Evolutionary conservation across 2,329 filamentous ascomycete genomes (phyloP).

Genomic region (Cercospora brassicicola): DNA sequence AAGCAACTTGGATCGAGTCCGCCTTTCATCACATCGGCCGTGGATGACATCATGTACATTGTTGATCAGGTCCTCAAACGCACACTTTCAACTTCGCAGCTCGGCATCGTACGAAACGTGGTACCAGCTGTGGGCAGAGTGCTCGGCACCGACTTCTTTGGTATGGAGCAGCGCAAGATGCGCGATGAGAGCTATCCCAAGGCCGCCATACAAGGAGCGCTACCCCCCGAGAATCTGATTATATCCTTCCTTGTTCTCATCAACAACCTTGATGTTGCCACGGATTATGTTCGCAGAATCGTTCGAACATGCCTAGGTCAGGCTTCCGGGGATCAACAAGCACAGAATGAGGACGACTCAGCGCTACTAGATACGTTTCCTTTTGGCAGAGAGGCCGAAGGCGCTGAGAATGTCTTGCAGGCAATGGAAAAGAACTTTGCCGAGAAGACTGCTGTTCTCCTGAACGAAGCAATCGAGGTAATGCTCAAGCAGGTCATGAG

Average conservation of each 20-base stretch:
- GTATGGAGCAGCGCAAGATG: constrained; percentile 98
- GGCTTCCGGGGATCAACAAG: constrained; percentile 10
- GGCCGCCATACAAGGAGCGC: constrained; percentile 70
- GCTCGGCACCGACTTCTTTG: constrained; percentile 84
- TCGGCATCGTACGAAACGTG: constrained; percentile 72
- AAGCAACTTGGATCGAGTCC: constrained; percentile 72
- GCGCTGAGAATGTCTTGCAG: constrained; percentile 67
- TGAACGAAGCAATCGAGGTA: constrained; percentile 80
- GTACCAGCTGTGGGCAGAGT: constrained; percentile 77
- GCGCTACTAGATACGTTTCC: constrained; percentile 65
- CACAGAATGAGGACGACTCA: constrained; percentile 14
- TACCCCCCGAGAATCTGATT: constrained; percentile 85
- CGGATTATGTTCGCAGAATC: constrained; percentile 87
- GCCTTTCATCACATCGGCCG: constrained; percentile 89
- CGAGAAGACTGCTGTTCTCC: constrained; percentile 75
- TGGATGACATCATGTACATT: constrained; percentile 99
- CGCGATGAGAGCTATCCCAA: constrained; percentile 91
- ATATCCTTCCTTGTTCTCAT: constrained; percentile 88
- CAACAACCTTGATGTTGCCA: constrained; percentile 91
- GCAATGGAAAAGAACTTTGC: constrained; percentile 71
- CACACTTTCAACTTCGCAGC: constrained; percentile 81
- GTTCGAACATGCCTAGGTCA: constrained; percentile 64
- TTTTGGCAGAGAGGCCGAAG: constrained; percentile 70
- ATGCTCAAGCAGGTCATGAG: constrained; percentile 87
- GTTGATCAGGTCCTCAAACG: constrained; percentile 88